Percentiles rank a stretch among this genome's conserved stretches.
These are phyloP conservation scores for Durio zibethinus DNA, from an alignment of 345 rosid genomes.

Conservation along the genomic window DNA sequence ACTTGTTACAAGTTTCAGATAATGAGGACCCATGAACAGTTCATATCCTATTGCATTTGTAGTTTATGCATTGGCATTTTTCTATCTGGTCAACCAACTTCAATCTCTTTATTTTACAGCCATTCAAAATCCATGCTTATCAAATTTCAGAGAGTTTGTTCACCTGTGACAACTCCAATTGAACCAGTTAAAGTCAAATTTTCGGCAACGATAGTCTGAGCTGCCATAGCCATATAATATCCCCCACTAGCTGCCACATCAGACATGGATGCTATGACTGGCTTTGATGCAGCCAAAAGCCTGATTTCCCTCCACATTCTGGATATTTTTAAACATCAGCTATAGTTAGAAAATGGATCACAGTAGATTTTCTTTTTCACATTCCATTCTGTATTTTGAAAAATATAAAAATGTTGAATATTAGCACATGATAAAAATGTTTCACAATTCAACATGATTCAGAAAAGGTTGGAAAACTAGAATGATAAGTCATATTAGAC, in stretches of 20 bases:
- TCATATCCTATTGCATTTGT: background rate
- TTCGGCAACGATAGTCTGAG: slow-evolving; percentile 70
- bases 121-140: background rate
- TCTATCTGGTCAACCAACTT: background rate
- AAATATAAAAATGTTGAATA: background rate
- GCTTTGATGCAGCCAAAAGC: slow-evolving; percentile 75
- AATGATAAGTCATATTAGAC: background rate
- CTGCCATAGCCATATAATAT: slow-evolving; percentile 97
- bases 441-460: background rate
- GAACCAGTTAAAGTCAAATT: slow-evolving; percentile 84
- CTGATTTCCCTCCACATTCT: slow-evolving; percentile 97
- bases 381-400: background rate
- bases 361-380: background rate
- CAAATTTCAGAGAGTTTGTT: slow-evolving; percentile 14
- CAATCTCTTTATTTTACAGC: background rate
- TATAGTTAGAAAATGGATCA: slow-evolving; percentile 3
- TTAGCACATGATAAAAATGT: background rate
- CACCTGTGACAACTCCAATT: slow-evolving; percentile 93
- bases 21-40: background rate
- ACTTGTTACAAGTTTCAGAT: background rate
- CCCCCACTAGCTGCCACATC: slow-evolving; percentile 99
- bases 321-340: slow-evolving; percentile 22
- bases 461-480: background rate
- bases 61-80: background rate
- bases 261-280: slow-evolving; percentile 88